phyloP scores from a whole-genome alignment of 306 rosid genomes.

The Glycine latifolia region DNA sequence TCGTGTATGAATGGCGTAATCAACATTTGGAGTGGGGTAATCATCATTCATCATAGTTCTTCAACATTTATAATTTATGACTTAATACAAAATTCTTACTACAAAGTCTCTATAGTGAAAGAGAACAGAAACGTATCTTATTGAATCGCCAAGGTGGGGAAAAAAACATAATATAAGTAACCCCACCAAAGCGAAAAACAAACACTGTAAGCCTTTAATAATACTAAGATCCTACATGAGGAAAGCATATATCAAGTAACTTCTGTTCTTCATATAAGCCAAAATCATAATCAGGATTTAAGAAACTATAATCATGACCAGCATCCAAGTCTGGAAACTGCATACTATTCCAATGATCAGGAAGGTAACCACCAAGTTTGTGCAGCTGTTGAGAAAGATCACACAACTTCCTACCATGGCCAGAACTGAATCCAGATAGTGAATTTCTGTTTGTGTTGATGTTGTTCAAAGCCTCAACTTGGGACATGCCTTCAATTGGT shows the following conservation, averaged over 20 bases:
- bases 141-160: conserved; percentile 39
- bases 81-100: conserved; percentile 15
- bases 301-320: conserved; percentile 54
- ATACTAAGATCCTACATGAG: conserved; percentile 47
- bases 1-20: not conserved
- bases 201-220: not conserved
- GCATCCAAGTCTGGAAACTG: conserved; percentile 50
- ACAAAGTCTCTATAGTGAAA: conserved; percentile 27
- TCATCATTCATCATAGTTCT: not conserved
- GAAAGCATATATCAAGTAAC: conserved; percentile 61
- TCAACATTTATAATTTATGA: conserved; percentile 22
- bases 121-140: conserved; percentile 33
- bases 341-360: conserved; percentile 45
- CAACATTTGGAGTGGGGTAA: not conserved
- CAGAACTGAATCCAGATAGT: conserved; percentile 31
- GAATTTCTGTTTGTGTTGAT: conserved; percentile 37
- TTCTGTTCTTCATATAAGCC: conserved; percentile 67
- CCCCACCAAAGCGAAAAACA: conserved; percentile 42
- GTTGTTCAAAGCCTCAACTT: conserved; percentile 43
- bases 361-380: conserved; percentile 40
- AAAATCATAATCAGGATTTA: conserved; percentile 67
- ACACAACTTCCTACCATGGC: conserved; percentile 40
- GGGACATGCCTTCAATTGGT: conserved; percentile 33
- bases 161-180: conserved; percentile 39
- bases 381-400: conserved; percentile 49